Percentiles rank a stretch among this genome's conserved stretches.
phyloP scores from a whole-genome alignment of 345 rosid species.

The Linum usitatissimum region DNA sequence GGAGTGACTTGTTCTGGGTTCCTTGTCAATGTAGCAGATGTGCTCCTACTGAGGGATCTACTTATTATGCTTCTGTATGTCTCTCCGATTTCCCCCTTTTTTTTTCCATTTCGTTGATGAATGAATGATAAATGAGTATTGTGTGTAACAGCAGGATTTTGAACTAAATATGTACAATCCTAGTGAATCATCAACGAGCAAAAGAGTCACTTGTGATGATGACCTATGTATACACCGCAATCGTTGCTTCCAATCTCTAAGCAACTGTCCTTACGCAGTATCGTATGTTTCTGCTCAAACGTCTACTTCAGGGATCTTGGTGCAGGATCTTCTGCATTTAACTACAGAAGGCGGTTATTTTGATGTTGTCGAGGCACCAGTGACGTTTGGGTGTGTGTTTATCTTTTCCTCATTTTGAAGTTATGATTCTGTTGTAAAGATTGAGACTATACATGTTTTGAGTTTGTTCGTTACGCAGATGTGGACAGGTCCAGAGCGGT shows the following conservation, averaged over 20 bases:
- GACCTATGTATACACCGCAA: constrained; percentile 49
- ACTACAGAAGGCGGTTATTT: constrained; percentile 34
- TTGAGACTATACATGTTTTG: constrained; percentile 23
- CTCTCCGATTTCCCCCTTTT: neutral
- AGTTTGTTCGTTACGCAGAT: constrained; percentile 42
- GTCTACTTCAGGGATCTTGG: constrained; percentile 63
- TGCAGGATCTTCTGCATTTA: constrained; percentile 75
- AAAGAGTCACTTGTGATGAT: constrained; percentile 65
- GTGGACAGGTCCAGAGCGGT: constrained; percentile 92
- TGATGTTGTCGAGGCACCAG: constrained; percentile 46
- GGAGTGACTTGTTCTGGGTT: constrained; percentile 89
- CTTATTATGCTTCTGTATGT: constrained; percentile 50
- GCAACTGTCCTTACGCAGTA: constrained; percentile 66
- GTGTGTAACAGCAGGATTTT: constrained; percentile 39
- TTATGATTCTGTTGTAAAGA: neutral
- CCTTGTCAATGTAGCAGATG: constrained; percentile 79
- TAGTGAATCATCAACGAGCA: constrained; percentile 52
- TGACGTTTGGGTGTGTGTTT: constrained; percentile 57
- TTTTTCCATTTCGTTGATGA: neutral
- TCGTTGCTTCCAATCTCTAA: constrained; percentile 55
- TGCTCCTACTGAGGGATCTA: constrained; percentile 48
- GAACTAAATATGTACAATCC: constrained; percentile 65
- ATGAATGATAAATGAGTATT: neutral
- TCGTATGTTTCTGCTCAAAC: constrained; percentile 82
- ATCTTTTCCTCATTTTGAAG: neutral